Evolutionary conservation across 2,329 filamentous ascomycete genomes (phyloP), one percentile per base, ranked within the genome.

Genomic region (Paracoccidioides lutzii): DNA sequence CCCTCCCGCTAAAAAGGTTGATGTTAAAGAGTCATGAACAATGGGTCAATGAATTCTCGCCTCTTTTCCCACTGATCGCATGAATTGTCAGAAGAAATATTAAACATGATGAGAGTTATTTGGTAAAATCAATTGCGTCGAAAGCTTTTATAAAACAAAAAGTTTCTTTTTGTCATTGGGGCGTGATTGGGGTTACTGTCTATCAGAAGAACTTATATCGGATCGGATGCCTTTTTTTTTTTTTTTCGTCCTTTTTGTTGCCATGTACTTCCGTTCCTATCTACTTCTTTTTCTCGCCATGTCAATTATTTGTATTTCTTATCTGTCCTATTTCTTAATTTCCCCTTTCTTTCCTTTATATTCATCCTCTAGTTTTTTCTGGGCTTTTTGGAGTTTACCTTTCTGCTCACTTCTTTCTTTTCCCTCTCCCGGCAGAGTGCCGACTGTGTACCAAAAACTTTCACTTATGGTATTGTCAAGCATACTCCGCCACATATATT

Each of bases 1-100:
- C 40, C 69, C 67, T 57, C 70, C 73, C 22, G 63, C 71, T 30
- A 78, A 78, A 68, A 78, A 78, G 65, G 69, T 74, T 42, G 76
- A 77, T 62, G 61, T 65, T 53, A 75, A 75, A 66, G 69, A 72
- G 60, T 60, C 54, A 38, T 72, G 67, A 66, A 32, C 12, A 37
- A 45, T 9, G 14, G 30, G 5, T 7, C 45, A n/a, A 30, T 5
- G 28, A 12, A 5, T 5, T 30, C 22, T 45, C 43, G 5, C 14
- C 22, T 30, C 12, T 10, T 45, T 45, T 12, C 10, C 43, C 28
- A 14, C 5, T 48, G 32, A 35, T 9, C 12, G 8, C 6, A 35
- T 33, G n/a, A 32, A 48, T 3, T 14, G n/a, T 4, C 12, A 48
- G 35, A 48, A 15, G 10, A 48, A 48, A 35, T 33, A 22, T 4